Base-by-base conservation (phyloP, 2,329 filamentous ascomycete species). In the Phyllosticta capitalensis region DNA sequence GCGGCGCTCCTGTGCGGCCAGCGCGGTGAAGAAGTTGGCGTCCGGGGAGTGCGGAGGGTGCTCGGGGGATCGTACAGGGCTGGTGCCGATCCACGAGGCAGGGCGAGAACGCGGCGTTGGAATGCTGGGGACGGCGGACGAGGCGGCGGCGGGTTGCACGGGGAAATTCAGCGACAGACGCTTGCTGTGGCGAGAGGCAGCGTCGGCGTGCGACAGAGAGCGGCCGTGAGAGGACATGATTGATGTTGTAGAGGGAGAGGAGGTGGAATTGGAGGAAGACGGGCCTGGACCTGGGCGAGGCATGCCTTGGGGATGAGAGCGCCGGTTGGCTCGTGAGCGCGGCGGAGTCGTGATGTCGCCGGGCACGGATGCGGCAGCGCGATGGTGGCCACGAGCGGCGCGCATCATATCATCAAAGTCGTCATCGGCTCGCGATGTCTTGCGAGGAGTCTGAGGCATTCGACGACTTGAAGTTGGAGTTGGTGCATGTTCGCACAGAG, bases 1-100 rank as follows among this genome's bases (percentile, higher is more conserved):
- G 65, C 85, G 86, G 60, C 94, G 83, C 76, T 99, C 94, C 75
- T 97, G 92, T 14, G 90, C 86, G 52, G 94, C 94, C 67, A 99
- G 88, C 60, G 92, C 88, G 62, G 90, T 92, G 64, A 99, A 85
- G 67, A 96, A 89, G 63, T 71, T 74, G 52, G 65, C 67, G 59
- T 73, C 71, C 33, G 69, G 63, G 0, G 65, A 65, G 14, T 69
- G 60, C 50, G 65, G 58, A 49, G 54, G 58, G 26, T 63, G 52
- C 53, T 71, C 69, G 9, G 68, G 65, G 10, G 71, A 68, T 9
- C 64, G 64, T 6, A 66, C 61, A 6, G 67, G 62, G 62, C 72
- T 65, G 52, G 70, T 62, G 63, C 72, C 63, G 61, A 76, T 61
- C 67, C 72, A 74, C 22, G 73, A 75, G 52, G 71, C 69, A 5